Conservation (phyloP, 371 early-diverging fungal species). For the Syncephalis plumigaleata region DNA sequence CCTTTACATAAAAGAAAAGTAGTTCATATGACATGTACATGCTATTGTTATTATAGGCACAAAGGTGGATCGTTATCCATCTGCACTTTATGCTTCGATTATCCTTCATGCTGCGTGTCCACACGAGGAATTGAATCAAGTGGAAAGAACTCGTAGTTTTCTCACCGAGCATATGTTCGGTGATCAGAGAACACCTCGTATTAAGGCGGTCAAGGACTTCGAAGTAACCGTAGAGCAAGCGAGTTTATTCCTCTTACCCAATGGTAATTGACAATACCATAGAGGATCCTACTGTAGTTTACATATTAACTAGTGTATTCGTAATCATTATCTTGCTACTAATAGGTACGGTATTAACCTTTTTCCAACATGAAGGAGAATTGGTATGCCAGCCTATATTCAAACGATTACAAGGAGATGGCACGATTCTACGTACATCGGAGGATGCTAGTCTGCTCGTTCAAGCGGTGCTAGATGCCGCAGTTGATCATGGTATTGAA, state of each 20-base stretch:
- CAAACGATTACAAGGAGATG: slow-evolving; percentile 8
- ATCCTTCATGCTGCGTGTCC: slow-evolving; percentile 10
- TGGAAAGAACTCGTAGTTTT: not conserved
- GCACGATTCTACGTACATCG: slow-evolving; percentile 11
- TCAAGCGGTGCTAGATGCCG: slow-evolving; percentile 20
- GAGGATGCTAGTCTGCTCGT: slow-evolving; percentile 18
- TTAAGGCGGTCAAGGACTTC: slow-evolving; percentile 2
- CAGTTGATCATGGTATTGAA: slow-evolving; percentile 13
- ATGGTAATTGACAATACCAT: not conserved
- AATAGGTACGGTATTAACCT: slow-evolving; percentile 13
- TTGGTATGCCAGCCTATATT: slow-evolving; percentile 14
- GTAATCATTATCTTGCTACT: not conserved
- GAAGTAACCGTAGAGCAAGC: not conserved
- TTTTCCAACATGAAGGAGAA: slow-evolving; percentile 17
- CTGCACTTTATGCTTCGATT: slow-evolving; percentile 13
- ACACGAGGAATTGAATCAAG: not conserved
- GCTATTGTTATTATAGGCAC: not conserved
- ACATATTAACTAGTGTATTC: too few species aligned
- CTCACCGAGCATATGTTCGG: not conserved
- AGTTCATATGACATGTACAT: not conserved
- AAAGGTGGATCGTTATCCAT: slow-evolving; percentile 9
- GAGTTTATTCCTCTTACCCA: not conserved
- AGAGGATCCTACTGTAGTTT: too few species aligned
- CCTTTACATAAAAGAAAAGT: too few species aligned
- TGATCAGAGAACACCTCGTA: not conserved